phyloP scores from a whole-genome alignment of 495 filamentous ascomycete species.

The Penicillium lividum region DNA sequence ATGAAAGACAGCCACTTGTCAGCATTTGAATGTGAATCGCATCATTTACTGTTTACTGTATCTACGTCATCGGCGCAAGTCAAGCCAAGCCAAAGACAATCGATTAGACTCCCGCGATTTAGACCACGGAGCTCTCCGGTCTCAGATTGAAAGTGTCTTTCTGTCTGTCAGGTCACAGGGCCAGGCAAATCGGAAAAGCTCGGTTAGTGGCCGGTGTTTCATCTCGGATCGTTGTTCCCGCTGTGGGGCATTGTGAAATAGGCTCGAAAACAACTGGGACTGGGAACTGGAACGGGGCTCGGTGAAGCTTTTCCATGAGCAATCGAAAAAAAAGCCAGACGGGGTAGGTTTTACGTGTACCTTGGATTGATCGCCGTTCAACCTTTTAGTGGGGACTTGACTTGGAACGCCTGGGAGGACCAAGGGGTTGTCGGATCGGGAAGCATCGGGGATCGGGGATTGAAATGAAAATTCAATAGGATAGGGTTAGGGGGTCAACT shows the following conservation, averaged over 20 bases:
- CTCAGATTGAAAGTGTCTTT: constrained; percentile 20
- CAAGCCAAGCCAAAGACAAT: constrained; percentile 14
- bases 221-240: constrained; percentile 31
- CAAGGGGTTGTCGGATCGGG: background rate
- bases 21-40: too few relatives aligned
- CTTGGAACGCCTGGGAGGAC: too few relatives aligned
- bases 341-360: too few relatives aligned
- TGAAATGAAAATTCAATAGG: background rate
- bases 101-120: constrained; percentile 24
- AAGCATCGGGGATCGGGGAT: background rate
- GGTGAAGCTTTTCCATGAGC: background rate
- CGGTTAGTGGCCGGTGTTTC: constrained; percentile 29
- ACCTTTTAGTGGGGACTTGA: too few relatives aligned
- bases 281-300: background rate
- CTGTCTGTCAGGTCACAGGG: constrained; percentile 9
- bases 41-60: too few relatives aligned
- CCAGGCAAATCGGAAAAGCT: constrained; percentile 34
- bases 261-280: constrained; percentile 9
- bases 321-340: background rate
- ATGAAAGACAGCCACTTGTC: too few relatives aligned
- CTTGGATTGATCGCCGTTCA: background rate
- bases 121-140: constrained; percentile 25
- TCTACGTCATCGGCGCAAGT: constrained; percentile 14
- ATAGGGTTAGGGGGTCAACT: background rate
- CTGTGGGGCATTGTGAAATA: constrained; percentile 27